phyloP scores from a whole-genome alignment of 2,329 filamentous ascomycete genomes.

The Diaporthe sp. region DNA sequence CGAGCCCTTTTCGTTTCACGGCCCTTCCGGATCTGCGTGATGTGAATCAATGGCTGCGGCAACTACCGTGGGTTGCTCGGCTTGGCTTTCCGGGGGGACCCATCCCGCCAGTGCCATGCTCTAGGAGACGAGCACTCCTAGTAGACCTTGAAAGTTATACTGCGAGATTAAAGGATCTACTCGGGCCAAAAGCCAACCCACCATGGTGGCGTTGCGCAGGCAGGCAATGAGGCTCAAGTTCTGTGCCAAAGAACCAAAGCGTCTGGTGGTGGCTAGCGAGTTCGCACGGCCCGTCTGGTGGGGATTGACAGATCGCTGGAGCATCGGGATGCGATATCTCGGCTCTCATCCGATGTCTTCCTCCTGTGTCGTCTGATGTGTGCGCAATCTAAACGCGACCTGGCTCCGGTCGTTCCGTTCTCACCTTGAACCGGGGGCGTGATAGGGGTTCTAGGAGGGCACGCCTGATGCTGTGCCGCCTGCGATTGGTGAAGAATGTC shows the following conservation, averaged over 20 bases:
- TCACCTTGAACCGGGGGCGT: conserved; percentile 18
- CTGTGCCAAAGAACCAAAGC: neutral
- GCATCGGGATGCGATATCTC: neutral
- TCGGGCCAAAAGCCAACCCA: neutral
- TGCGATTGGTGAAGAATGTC: neutral
- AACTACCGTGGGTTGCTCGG: conserved; percentile 25
- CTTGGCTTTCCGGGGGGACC: conserved; percentile 8
- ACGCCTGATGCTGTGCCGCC: neutral
- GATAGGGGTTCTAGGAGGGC: neutral
- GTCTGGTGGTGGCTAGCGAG: neutral
- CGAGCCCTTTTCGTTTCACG: conserved; percentile 26
- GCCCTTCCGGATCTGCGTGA: conserved; percentile 17
- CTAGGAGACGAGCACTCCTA: neutral
- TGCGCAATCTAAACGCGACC: conserved; percentile 17
- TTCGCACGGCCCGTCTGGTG: neutral
- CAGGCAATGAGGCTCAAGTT: neutral
- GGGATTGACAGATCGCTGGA: conserved; percentile 12
- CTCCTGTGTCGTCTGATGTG: conserved; percentile 29
- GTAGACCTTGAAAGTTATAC: neutral
- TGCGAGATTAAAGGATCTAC: neutral
- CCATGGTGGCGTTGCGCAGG: neutral
- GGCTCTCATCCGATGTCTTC: conserved; percentile 9
- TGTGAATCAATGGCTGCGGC: conserved; percentile 33
- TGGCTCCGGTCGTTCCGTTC: conserved; percentile 32
- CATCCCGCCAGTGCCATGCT: neutral